Percentiles rank a stretch among this genome's conserved stretches.
These are phyloP conservation scores for Salvia hispanica DNA, from an alignment of 257 asterid species.

Conservation along the genomic window DNA sequence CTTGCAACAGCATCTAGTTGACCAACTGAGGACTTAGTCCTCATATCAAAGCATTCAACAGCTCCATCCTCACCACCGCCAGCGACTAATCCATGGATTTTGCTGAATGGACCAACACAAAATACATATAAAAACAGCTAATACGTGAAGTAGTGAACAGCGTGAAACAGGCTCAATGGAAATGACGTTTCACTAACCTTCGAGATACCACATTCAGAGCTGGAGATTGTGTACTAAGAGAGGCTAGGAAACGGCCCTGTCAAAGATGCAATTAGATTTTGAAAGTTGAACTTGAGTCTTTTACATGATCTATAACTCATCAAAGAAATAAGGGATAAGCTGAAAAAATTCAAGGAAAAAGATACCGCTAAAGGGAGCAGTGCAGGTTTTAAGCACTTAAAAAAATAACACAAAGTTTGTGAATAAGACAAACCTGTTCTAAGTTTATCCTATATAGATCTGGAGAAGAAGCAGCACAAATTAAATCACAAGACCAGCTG, in stretches of 20 bases:
- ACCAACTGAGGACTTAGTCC: constrained; percentile 89
- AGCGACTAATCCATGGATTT: constrained; percentile 85
- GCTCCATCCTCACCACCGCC: constrained; percentile 98
- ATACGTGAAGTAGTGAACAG: not conserved
- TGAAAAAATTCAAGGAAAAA: constrained; percentile 14
- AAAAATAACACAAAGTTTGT: constrained; percentile 21
- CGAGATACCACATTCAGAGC: constrained; percentile 88
- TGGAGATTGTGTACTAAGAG: constrained; percentile 86
- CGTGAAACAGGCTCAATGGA: constrained; percentile 12
- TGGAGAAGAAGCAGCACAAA: constrained; percentile 98
- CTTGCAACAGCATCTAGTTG: constrained; percentile 68
- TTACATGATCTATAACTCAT: not conserved
- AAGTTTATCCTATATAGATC: constrained; percentile 91
- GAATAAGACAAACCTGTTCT: constrained; percentile 66
- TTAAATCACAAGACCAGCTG: constrained; percentile 91
- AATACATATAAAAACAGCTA: constrained; percentile 7
- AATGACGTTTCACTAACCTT: constrained; percentile 54
- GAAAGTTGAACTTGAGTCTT: constrained; percentile 8
- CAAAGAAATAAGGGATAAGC: not conserved
- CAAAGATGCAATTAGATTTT: constrained; percentile 25
- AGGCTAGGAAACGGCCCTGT: constrained; percentile 89
- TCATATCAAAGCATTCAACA: constrained; percentile 87
- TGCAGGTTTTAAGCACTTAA: constrained; percentile 1
- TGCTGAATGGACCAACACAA: constrained; percentile 48
- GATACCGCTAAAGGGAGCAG: not conserved